A percentile compares a stretch with the other conserved stretches of the same genome.
These are phyloP conservation scores for Tulasnella sp. DNA, from an alignment of 768 basidiomycete species.

Conservation along the genomic window DNA sequence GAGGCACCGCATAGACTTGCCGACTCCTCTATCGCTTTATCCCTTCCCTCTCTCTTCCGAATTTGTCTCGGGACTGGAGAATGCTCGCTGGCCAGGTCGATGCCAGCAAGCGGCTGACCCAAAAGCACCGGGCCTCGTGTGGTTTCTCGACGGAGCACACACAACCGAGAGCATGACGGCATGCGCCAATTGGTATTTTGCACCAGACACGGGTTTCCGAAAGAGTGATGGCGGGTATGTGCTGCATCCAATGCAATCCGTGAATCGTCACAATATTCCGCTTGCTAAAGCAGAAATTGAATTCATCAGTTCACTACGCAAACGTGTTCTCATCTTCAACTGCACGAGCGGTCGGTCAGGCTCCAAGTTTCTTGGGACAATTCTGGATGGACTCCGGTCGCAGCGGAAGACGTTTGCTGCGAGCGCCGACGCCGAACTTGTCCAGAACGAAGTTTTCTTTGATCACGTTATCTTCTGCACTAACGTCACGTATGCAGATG, in stretches of 20 bases:
- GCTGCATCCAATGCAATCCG: background rate
- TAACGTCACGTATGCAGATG: conserved; percentile 88
- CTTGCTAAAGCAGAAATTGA: no score
- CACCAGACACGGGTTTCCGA: conserved; percentile 40
- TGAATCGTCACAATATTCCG: background rate
- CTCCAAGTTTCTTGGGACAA: conserved; percentile 47
- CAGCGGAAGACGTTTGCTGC: conserved; percentile 30
- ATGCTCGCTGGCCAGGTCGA: conserved; percentile 84
- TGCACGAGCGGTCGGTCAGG: conserved; percentile 88
- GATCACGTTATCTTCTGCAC: conserved; percentile 88
- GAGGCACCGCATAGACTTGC: background rate
- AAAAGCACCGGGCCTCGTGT: conserved; percentile 39
- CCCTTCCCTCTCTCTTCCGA: conserved; percentile 34
- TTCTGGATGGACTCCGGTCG: conserved; percentile 41
- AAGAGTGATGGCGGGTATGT: conserved; percentile 16
- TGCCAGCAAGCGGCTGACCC: conserved; percentile 77
- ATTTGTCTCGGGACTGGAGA: conserved; percentile 51
- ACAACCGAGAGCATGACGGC: conserved; percentile 81
- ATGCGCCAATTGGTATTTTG: conserved; percentile 82
- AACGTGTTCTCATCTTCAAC: conserved; percentile 79
- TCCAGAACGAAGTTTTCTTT: conserved; percentile 42
- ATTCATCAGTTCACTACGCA: conserved; percentile 6
- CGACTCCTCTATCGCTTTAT: conserved; percentile 13
- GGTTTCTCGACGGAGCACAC: conserved; percentile 96
- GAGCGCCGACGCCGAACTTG: conserved; percentile 25